Base-by-base conservation (phyloP, 2,329 filamentous ascomycete genomes). In the Paraphaeosphaeria sporulosa region DNA sequence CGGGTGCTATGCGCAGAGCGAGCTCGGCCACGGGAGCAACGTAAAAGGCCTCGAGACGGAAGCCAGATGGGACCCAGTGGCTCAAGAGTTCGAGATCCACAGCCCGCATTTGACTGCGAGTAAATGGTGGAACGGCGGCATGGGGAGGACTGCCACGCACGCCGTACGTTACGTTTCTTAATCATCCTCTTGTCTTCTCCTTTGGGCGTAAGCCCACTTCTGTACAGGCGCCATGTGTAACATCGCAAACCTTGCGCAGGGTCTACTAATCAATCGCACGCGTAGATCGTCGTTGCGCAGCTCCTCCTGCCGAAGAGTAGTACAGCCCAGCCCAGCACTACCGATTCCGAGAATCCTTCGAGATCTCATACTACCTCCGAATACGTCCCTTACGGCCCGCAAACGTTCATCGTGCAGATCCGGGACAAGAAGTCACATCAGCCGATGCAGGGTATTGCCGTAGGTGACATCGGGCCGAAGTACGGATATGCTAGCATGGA, bases 401-500 rank as follows among this genome's bases (percentile, higher is more conserved):
- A 85, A 68, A 78, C 82, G 15, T 85, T 85, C 65, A 80, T 85
- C 58, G 77, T 85, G 19, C 84, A 83, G 67, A 83, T 85, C 54
- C 76, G 84, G 54, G 79, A 84, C 64, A 72, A 78, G 69, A 78
- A 80, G 58, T 83, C 81, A 1, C 80, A 84, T 60, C 73, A 80
- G 61, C 80, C 83, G 13, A 66, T 84, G 5, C 64, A 77, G 5
- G 82, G 82, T 1, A 82, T 85, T 55, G 78, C 81, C 2, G 80
- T 85, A 17, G 83, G 83, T n/a, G 83, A 85, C 61, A 84, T 85
- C 64, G 83, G 83, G 2, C 82, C 83, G n/a, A 85, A 85, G 59
- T 84, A 85, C 66, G 83, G 83, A 9, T 85, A 85, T 62, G 78
- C 81, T 23, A 78, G 78, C 3, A 83, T 84, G 82, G 82, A 85